A percentile compares a stretch with the other conserved stretches of the same genome.
phyloP scores from a whole-genome alignment of 208 protist genomes.

The Entamoeba moshkovskii region DNA sequence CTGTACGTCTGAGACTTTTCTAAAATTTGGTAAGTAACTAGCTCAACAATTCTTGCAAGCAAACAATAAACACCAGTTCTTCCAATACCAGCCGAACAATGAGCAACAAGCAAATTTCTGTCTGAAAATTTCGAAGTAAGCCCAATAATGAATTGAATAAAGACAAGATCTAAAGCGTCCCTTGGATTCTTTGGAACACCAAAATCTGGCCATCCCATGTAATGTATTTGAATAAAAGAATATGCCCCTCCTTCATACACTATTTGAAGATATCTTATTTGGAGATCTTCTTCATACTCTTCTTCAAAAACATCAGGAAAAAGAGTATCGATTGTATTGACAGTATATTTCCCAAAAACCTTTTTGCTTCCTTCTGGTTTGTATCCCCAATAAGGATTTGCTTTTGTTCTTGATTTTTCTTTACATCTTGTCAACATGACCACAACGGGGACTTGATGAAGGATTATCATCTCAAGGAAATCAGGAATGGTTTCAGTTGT shows the following conservation, averaged over 20 bases:
- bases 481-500: neutral
- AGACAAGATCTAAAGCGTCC: neutral
- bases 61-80: neutral
- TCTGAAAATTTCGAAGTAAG: neutral
- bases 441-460: neutral
- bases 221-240: neutral
- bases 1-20: neutral
- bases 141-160: neutral
- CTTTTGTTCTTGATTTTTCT: neutral
- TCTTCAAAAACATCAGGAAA: neutral
- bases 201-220: neutral
- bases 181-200: neutral
- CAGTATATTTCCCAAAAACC: neutral
- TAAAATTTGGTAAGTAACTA: neutral
- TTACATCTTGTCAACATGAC: neutral
- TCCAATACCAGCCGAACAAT: neutral
- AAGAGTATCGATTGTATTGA: neutral
- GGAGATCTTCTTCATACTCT: neutral
- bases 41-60: neutral
- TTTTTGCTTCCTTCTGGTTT: neutral
- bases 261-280: neutral
- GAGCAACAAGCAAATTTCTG: neutral
- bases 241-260: neutral
- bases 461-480: neutral
- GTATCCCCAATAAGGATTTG: neutral